Evolutionary conservation across 768 basidiomycete species (phyloP), one percentile per base, ranked within the genome.

Genomic region (Tubosaeta sp.): DNA sequence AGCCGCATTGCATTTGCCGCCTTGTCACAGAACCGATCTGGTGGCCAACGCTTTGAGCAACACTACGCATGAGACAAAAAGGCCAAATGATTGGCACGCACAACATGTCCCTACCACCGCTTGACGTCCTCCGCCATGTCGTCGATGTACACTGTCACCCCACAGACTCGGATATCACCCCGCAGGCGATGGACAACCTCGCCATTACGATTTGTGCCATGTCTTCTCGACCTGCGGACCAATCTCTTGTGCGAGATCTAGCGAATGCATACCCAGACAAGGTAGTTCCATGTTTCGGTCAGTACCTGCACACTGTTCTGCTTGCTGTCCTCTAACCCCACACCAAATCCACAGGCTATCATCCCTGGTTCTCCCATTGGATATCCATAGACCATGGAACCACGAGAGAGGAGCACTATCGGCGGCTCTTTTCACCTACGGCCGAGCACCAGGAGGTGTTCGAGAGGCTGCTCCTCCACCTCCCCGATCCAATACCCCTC

Each of bases 61-160:
- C 41, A 50, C 39, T 22, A 14, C 39, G 14, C 64, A 66, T 65
- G 50, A 51, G 12, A 32, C 42, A 17, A 19, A 44, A 45, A 43
- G 38, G 29, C 41, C 6, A 14, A 22, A 19, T 22, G 22, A 22
- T 22, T n/a, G n/a, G n/a, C 22, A 22, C 22, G 22, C 22, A 22
- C 22, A 22, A 22, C 22, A 22, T 22, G 22, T 3, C 51, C 10
- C 61, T 67, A n/a, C 72, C 69, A 31, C 48, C 65, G 3, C 57
- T 59, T 26, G 58, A 62, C 45, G 77, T 92, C 42, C 72, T 90
- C 17, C 71, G 68, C 19, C 90, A 90, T 60, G 72, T 97, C 51
- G 77, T 85, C 49, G 95, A 97, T 64, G 89, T 85, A 0, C 95
- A 97, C 59, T 95, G 91, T 69, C 95, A 97, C 71, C 93, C 95